These are phyloP conservation scores for Gyromitra esculenta DNA, from an alignment of 2,329 filamentous ascomycete species.

Conservation along the genomic window DNA sequence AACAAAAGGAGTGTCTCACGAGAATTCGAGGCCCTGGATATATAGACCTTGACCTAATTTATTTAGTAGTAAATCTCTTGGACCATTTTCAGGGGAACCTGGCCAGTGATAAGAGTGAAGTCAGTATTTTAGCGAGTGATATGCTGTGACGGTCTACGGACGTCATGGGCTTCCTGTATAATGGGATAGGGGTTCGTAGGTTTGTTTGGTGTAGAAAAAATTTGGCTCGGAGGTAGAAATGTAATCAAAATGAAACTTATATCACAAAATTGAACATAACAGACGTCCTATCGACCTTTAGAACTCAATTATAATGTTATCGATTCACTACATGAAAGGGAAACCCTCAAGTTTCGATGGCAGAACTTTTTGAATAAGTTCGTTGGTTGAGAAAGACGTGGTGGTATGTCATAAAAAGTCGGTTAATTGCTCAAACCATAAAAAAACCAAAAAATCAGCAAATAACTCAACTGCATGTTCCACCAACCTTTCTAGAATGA, in stretches of 20 bases:
- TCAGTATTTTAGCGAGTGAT: conserved; percentile 25
- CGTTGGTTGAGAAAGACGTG: background rate
- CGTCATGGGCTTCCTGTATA: background rate
- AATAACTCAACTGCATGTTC: background rate
- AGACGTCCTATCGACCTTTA: background rate
- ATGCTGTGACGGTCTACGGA: conserved; percentile 2
- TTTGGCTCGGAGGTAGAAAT: background rate
- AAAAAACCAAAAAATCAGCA: background rate
- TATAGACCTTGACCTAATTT: background rate
- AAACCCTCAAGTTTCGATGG: no score
- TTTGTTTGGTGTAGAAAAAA: background rate
- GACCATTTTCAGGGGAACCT: background rate
- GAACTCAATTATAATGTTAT: background rate
- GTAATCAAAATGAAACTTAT: background rate
- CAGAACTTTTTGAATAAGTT: no score
- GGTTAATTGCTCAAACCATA: background rate
- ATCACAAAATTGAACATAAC: background rate
- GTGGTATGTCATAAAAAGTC: background rate
- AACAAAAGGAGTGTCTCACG: background rate
- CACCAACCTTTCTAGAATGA: background rate
- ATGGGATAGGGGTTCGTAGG: background rate
- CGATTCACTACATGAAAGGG: no score
- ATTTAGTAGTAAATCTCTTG: background rate
- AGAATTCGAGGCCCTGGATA: background rate
- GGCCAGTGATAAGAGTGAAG: background rate